A percentile compares a stretch with the other conserved stretches of the same genome.
Evolutionary conservation across 1,284 basidiomycete species (phyloP).

Genomic region (Ganoderma sp.): DNA sequence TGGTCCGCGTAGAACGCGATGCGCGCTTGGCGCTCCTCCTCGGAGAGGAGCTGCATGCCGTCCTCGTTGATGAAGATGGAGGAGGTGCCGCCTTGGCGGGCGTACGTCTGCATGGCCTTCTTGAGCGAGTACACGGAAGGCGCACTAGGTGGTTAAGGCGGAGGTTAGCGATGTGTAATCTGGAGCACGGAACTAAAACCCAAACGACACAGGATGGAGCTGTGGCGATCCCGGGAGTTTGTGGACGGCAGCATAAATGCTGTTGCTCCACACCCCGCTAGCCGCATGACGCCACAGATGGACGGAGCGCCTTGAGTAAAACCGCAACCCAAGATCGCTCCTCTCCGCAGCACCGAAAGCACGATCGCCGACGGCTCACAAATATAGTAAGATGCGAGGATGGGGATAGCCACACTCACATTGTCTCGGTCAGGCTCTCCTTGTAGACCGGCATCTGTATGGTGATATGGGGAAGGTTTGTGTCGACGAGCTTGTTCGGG

Average conservation of each 20-base stretch:
- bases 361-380: not conserved
- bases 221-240: not conserved
- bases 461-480: slow-evolving; percentile 72
- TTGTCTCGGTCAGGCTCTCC: slow-evolving; percentile 70
- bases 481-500: slow-evolving; percentile 67
- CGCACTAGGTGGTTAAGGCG: slow-evolving; percentile 45
- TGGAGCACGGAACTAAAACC: not conserved
- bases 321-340: not conserved
- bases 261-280: not conserved
- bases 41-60: slow-evolving; percentile 55
- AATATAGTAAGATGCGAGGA: not conserved
- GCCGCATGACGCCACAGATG: not conserved
- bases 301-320: not conserved
- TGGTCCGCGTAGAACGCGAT: slow-evolving; percentile 58
- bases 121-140: slow-evolving; percentile 84
- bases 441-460: slow-evolving; percentile 85
- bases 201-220: slow-evolving; percentile 14
- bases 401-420: slow-evolving; percentile 51
- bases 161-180: not conserved
- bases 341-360: not conserved
- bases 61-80: slow-evolving; percentile 81
- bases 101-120: slow-evolving; percentile 87
- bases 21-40: slow-evolving; percentile 45
- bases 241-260: not conserved
- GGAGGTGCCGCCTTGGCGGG: slow-evolving; percentile 80